Evolutionary conservation across 1,284 basidiomycete species (phyloP).

Genomic region (Heterobasidion parviporum): DNA sequence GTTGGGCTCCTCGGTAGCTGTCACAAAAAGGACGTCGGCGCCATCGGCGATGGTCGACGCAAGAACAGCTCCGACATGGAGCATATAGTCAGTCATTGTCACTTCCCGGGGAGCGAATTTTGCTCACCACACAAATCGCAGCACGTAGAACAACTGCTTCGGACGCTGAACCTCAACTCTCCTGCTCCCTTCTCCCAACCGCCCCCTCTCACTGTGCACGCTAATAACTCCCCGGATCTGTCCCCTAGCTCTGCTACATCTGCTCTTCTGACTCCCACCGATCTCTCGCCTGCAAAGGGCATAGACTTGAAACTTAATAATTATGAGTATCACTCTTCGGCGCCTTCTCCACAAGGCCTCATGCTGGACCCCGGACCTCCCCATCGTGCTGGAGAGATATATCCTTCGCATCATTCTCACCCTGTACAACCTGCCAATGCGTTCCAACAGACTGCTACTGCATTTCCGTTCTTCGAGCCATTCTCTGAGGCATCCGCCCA

Average conservation of each 20-base stretch:
- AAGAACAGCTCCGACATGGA: slow-evolving; percentile 47
- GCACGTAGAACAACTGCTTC: slow-evolving; percentile 72
- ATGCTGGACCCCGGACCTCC: slow-evolving; percentile 22
- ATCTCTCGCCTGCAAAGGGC: slow-evolving; percentile 49
- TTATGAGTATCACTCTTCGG: slow-evolving; percentile 34
- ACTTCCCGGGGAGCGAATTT: slow-evolving; percentile 11
- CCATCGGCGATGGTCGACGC: slow-evolving; percentile 70
- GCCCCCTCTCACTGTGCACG: slow-evolving; percentile 18
- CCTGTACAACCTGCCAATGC: slow-evolving; percentile 17
- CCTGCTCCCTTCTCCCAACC: slow-evolving; percentile 45
- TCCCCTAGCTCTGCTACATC: slow-evolving; percentile 62
- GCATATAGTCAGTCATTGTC: slow-evolving; percentile 35
- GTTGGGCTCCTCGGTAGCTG: slow-evolving; percentile 25
- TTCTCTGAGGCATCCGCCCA: slow-evolving; percentile 36
- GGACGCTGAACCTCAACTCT: slow-evolving; percentile 67
- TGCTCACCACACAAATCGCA: slow-evolving; percentile 21
- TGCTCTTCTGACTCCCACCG: slow-evolving; percentile 57
- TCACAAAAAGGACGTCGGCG: slow-evolving; percentile 48
- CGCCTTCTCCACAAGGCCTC: slow-evolving; percentile 18
- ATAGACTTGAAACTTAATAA: slow-evolving; percentile 48
- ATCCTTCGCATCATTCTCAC: slow-evolving; percentile 7
- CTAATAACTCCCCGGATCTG: slow-evolving; percentile 45
- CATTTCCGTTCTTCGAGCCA: slow-evolving; percentile 42
- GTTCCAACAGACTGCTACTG: slow-evolving; percentile 22
- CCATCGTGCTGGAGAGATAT: slow-evolving; percentile 14